Evolutionary conservation across 371 early-diverging fungal genomes (phyloP), one percentile per base, ranked within the genome.

Genomic region (Mucor plumbeus): DNA sequence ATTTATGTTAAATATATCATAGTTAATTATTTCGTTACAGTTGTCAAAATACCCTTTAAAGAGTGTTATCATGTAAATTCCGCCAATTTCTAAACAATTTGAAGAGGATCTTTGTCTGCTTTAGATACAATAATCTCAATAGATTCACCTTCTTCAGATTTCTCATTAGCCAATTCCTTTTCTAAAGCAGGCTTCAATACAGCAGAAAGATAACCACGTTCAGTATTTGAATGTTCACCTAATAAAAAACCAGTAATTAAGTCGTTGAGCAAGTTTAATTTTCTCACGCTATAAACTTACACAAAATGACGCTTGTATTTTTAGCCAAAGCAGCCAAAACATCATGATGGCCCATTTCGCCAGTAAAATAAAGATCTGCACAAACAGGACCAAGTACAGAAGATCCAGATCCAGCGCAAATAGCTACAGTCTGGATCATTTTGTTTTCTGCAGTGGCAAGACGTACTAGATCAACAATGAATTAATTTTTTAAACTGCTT

Each of bases 301-400:
- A 92, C 44, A 99, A 79, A 58, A 99, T 89, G 13, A 98, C 97
- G 60, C 89, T 92, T 13, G 90, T 93, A 56, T 87, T 80, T 39
- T 87, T 82, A 10, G 88, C 90, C 21, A 90, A 72, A 10, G 94
- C 94, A 40, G 87, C 91, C 54, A 98, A 82, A 3, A 97, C 84
- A 61, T 95, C 95, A 68, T 98, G 98, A 71, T 97, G 98, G 14
- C 89, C 86, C 88, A 97, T 92, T 80, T 98, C 98, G 31, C 99
- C 99, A n/a, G 99, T 95, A 39, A 97, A 86, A 70, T 89, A 91
- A 50, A 99, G 70, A 66, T 95, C 95, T 4, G 87, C 88, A 9
- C 76, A 53, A 0, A 78, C 69, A 2, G 78, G 73, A 11, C 73
- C 68, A 7, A 93, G 70, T 4, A 93, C 88, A 2, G 88, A 87